phyloP scores from a whole-genome alignment of 495 filamentous ascomycete species.

The Peziza echinospora region DNA sequence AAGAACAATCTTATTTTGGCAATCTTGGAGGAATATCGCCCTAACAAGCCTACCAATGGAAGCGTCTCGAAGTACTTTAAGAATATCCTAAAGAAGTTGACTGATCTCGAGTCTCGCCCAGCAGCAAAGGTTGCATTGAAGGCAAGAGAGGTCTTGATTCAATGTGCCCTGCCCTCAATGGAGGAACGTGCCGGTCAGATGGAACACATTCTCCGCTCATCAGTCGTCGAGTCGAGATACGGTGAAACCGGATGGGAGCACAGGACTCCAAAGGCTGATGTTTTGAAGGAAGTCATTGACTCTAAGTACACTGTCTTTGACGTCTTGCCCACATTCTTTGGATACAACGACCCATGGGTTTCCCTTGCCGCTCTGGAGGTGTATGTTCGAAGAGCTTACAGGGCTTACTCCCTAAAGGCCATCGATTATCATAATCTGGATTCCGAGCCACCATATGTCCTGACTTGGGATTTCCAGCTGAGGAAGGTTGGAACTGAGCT shows the following conservation, averaged over 20 bases:
- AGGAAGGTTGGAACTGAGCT: slow-evolving; percentile 71
- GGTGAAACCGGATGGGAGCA: slow-evolving; percentile 96
- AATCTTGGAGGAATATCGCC: slow-evolving; percentile 80
- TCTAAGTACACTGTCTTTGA: slow-evolving; percentile 97
- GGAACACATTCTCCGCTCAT: slow-evolving; percentile 94
- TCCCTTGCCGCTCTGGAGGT: slow-evolving; percentile 84
- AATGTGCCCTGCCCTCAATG: slow-evolving; percentile 84
- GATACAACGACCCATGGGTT: slow-evolving; percentile 84
- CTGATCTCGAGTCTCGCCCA: slow-evolving; percentile 72
- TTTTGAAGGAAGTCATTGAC: slow-evolving; percentile 92
- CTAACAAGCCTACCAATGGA: slow-evolving; percentile 74
- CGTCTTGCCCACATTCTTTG: slow-evolving; percentile 83
- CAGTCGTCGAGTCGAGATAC: slow-evolving; percentile 90
- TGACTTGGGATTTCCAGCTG: slow-evolving; percentile 90
- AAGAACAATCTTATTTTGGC: slow-evolving; percentile 91
- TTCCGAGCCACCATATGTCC: slow-evolving; percentile 51
- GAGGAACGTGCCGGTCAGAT: slow-evolving; percentile 89
- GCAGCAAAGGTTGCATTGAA: slow-evolving; percentile 93
- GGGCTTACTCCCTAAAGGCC: slow-evolving; percentile 73
- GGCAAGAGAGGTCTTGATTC: slow-evolving; percentile 88
- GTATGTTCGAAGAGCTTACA: slow-evolving; percentile 88
- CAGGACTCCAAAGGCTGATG: slow-evolving; percentile 62
- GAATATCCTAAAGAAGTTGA: slow-evolving; percentile 57
- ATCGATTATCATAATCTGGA: slow-evolving; percentile 67
- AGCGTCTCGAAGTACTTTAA: slow-evolving; percentile 80